phyloP scores from a whole-genome alignment of 2,329 filamentous ascomycete genomes.

The Lojkania enalia region DNA sequence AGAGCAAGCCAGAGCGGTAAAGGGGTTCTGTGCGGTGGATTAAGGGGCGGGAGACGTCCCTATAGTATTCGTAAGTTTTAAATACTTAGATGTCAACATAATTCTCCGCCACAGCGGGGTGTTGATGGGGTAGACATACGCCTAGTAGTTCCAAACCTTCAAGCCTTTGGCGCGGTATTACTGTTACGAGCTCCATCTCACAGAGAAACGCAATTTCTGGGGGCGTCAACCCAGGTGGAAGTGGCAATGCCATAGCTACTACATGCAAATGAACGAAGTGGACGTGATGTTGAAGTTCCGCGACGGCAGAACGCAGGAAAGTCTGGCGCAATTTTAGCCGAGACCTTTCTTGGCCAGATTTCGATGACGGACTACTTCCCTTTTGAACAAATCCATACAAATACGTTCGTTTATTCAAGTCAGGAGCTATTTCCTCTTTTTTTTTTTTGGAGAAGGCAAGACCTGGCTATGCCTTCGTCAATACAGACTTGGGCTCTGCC shows the following conservation, averaged over 20 bases:
- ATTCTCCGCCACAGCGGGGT: conserved; percentile 21
- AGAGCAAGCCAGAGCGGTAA: conserved; percentile 94
- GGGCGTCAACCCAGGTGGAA: conserved; percentile 72
- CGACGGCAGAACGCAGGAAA: conserved; percentile 5
- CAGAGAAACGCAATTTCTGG: conserved; percentile 91
- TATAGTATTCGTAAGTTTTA: conserved; percentile 45
- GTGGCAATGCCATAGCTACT: conserved; percentile 61
- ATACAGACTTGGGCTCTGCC: conserved; percentile 28
- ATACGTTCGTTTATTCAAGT: neutral
- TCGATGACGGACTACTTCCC: neutral
- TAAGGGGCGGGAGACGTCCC: conserved; percentile 76
- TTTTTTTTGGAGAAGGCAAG: neutral
- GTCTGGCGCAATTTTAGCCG: conserved; percentile 10
- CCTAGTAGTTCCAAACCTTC: conserved; percentile 83
- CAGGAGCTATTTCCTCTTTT: neutral
- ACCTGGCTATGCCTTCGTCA: conserved; percentile 23
- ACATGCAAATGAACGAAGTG: conserved; percentile 27
- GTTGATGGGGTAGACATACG: conserved; percentile 61
- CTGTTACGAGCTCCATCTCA: conserved; percentile 95
- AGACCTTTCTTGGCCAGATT: conserved; percentile 3
- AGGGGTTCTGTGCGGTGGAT: conserved; percentile 77
- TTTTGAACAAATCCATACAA: neutral
- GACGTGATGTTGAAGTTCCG: conserved; percentile 15
- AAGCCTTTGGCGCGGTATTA: conserved; percentile 87
- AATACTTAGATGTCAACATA: neutral